Evolutionary conservation across 306 rosid genomes (phyloP).

Genomic region (Trifolium repens): DNA sequence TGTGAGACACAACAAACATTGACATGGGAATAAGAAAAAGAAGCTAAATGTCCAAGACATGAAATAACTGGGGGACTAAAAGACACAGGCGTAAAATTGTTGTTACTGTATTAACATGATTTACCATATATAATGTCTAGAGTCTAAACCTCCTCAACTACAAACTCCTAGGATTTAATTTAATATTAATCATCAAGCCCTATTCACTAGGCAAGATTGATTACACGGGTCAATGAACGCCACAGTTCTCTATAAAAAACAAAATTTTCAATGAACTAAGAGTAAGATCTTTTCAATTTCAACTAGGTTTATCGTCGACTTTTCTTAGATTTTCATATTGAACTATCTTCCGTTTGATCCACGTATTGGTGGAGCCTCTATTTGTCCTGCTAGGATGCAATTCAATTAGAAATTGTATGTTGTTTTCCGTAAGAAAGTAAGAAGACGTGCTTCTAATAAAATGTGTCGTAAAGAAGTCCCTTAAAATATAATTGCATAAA

Average conservation of each 20-base stretch:
- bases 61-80: neutral
- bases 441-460: conserved; percentile 25
- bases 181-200: neutral
- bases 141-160: neutral
- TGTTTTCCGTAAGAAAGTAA: conserved; percentile 14
- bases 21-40: neutral
- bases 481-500: conserved; percentile 22
- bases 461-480: conserved; percentile 16
- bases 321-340: neutral
- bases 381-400: conserved; percentile 15
- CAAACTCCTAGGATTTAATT: neutral
- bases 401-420: conserved; percentile 13
- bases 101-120: neutral
- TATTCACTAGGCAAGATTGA: neutral
- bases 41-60: conserved; percentile 10
- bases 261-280: neutral
- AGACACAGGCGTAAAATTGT: neutral
- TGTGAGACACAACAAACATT: conserved; percentile 23
- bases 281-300: neutral
- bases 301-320: neutral
- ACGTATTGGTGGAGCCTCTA: neutral
- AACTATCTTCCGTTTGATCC: neutral
- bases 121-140: neutral
- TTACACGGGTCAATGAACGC: neutral
- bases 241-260: neutral